These are phyloP conservation scores for Dactylonectria macrodidyma DNA, from an alignment of 2,329 filamentous ascomycete species.

Conservation along the genomic window DNA sequence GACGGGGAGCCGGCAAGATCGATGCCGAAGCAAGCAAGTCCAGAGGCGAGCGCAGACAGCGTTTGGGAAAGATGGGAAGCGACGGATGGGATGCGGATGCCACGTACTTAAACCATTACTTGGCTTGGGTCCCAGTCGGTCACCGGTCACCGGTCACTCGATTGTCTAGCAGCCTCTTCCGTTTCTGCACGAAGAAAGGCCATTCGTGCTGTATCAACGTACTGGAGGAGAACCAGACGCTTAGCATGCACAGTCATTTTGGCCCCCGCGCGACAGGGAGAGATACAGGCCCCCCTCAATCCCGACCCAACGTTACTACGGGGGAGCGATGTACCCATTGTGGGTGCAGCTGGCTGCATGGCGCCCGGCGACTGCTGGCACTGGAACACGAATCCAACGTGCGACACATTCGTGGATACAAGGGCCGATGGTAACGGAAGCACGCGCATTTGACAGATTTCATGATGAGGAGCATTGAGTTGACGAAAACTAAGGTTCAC, in stretches of 20 bases:
- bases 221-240: slow-evolving; percentile 9
- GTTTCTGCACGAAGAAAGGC: slow-evolving; percentile 12
- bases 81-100: slow-evolving; percentile 9
- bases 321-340: slow-evolving; percentile 2
- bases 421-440: background rate
- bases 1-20: background rate
- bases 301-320: slow-evolving; percentile 12
- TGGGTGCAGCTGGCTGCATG: slow-evolving; percentile 12
- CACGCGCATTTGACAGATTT: background rate
- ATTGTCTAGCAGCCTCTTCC: slow-evolving; percentile 9
- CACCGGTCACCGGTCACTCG: background rate
- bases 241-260: slow-evolving; percentile 2
- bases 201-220: slow-evolving; percentile 14
- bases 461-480: background rate
- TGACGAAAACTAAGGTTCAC: slow-evolving; percentile 6
- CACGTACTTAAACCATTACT: slow-evolving; percentile 14
- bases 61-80: slow-evolving; percentile 4
- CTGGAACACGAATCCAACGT: background rate
- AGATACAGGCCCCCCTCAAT: background rate
- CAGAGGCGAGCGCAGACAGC: background rate
- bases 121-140: slow-evolving; percentile 1
- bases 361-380: background rate
- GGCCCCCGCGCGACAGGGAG: slow-evolving; percentile 22
- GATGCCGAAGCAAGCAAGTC: background rate
- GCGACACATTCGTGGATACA: background rate